Conservation (phyloP, 1,139 yeast species). For the Zygosaccharomyces sapae region DNA sequence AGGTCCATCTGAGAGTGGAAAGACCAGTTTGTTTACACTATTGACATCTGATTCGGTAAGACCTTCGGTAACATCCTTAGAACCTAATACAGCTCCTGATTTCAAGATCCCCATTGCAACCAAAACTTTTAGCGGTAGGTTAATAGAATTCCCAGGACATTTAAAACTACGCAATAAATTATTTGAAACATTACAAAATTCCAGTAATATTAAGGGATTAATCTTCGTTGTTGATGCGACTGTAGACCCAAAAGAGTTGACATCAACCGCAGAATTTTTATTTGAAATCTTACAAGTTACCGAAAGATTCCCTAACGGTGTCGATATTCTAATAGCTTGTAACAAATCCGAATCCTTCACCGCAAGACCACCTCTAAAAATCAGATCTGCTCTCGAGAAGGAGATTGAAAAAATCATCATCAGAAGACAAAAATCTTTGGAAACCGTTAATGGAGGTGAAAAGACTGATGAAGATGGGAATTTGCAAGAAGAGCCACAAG, state of each 20-base stretch:
- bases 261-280: constrained; percentile 50
- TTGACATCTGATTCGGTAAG: constrained; percentile 23
- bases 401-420: constrained; percentile 51
- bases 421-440: constrained; percentile 29
- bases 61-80: constrained; percentile 31
- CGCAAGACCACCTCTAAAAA: constrained; percentile 62
- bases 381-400: constrained; percentile 53
- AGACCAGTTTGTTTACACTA: constrained; percentile 57
- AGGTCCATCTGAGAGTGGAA: constrained; percentile 74
- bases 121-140: constrained; percentile 36
- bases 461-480: constrained; percentile 83
- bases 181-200: constrained; percentile 44
- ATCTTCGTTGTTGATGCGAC: constrained; percentile 68
- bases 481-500: constrained; percentile 40
- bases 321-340: constrained; percentile 70
- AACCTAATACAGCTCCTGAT: constrained; percentile 39
- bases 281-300: constrained; percentile 53
- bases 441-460: constrained; percentile 32
- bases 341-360: constrained; percentile 84
- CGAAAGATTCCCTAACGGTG: constrained; percentile 57
- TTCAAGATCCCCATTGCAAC: constrained; percentile 39
- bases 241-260: constrained; percentile 43
- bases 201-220: constrained; percentile 53
- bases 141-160: constrained; percentile 87
- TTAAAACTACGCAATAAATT: constrained; percentile 57